phyloP scores from a whole-genome alignment of 345 rosid species.

The Cardamine occulta region DNA sequence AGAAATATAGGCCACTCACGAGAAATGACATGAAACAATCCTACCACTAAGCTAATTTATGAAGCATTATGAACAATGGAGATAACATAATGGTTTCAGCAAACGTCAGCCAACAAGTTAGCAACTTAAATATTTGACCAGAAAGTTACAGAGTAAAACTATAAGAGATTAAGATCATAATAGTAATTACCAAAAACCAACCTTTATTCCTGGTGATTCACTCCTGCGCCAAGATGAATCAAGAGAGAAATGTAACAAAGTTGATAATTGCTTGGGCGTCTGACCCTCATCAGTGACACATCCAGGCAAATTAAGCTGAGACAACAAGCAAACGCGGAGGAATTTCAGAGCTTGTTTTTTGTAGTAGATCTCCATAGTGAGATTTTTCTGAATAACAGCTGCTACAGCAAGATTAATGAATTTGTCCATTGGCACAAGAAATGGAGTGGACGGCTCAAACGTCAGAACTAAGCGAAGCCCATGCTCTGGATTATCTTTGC shows the following conservation, averaged over 20 bases:
- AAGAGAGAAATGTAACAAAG: slow-evolving; percentile 62
- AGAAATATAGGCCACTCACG: slow-evolving; percentile 16
- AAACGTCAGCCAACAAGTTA: slow-evolving; percentile 21
- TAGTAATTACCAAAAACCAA: slow-evolving; percentile 42
- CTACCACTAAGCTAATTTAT: not conserved
- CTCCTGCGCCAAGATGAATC: slow-evolving; percentile 76
- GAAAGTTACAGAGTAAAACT: slow-evolving; percentile 1
- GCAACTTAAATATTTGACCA: slow-evolving; percentile 17
- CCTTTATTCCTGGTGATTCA: slow-evolving; percentile 82
- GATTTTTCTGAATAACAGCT: slow-evolving; percentile 68
- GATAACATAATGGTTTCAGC: not conserved
- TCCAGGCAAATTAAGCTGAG: slow-evolving; percentile 96
- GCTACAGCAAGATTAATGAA: slow-evolving; percentile 93
- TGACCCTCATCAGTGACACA: slow-evolving; percentile 69
- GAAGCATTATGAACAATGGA: slow-evolving; percentile 16
- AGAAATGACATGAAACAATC: slow-evolving; percentile 23
- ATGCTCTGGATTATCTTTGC: slow-evolving; percentile 97
- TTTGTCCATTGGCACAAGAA: slow-evolving; percentile 93
- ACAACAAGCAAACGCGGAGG: slow-evolving; percentile 81
- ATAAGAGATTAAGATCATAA: slow-evolving; percentile 8
- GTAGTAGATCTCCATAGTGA: slow-evolving; percentile 67
- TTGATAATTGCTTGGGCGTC: slow-evolving; percentile 64
- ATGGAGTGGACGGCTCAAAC: slow-evolving; percentile 95
- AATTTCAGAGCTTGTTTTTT: slow-evolving; percentile 87
- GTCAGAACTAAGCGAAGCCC: slow-evolving; percentile 95